Conservation (phyloP, 331 rosid genomes). For the Pyracantha coccinea region DNA sequence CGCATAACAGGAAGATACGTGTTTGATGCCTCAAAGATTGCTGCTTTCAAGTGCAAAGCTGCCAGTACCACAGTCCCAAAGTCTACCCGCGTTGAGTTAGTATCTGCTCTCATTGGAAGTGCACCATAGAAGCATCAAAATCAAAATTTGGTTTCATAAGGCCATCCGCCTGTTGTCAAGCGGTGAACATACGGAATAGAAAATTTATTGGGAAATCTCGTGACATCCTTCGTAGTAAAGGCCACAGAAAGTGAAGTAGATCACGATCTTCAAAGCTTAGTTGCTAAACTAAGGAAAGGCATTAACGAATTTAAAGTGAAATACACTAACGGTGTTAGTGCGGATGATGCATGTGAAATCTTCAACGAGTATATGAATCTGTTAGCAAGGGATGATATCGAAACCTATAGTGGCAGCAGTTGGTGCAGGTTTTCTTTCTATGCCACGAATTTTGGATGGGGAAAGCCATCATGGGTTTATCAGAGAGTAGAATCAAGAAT, state of each 20-base stretch:
- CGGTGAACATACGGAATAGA: conserved; percentile 8
- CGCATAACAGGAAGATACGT: conserved; percentile 4
- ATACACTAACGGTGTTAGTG: background rate
- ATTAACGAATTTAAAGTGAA: background rate
- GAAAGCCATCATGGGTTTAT: conserved; percentile 16
- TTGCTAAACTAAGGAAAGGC: conserved; percentile 5
- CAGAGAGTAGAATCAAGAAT: background rate
- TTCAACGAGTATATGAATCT: background rate
- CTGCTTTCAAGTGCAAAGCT: conserved; percentile 7
- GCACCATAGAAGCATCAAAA: conserved; percentile 12
- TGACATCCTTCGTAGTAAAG: background rate
- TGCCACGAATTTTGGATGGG: conserved; percentile 25
- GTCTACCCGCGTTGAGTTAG: conserved; percentile 27
- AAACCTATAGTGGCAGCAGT: conserved; percentile 1
- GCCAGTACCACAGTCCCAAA: conserved; percentile 2
- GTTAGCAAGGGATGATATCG: background rate
- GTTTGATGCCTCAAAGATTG: conserved; percentile 17
- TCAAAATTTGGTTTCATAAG: background rate
- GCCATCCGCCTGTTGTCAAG: conserved; percentile 4
- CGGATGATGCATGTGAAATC: background rate
- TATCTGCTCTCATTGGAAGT: conserved; percentile 19
- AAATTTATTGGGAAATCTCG: conserved; percentile 13
- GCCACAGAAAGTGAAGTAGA: background rate
- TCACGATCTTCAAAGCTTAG: conserved; percentile 10
- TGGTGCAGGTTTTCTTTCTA: conserved; percentile 23